Percentiles rank a stretch among this genome's conserved stretches.
Evolutionary conservation across 2,329 filamentous ascomycete genomes (phyloP).

Genomic region (Alternaria sp.): DNA sequence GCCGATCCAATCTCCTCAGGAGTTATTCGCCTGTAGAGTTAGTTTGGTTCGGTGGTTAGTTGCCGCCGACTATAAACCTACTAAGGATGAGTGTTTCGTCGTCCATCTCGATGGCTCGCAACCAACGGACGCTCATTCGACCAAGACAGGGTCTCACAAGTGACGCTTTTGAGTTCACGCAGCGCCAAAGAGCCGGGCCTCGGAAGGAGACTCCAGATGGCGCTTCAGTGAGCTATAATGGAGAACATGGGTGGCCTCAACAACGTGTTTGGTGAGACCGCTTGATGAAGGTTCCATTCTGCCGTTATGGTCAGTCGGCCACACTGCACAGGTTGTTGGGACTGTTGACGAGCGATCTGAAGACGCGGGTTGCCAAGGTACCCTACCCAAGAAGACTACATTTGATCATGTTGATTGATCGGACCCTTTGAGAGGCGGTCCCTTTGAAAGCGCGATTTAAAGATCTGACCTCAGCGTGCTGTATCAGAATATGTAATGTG

Average conservation of each 20-base stretch:
- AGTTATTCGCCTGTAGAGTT: conserved; percentile 13
- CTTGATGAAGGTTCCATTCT: conserved; percentile 14
- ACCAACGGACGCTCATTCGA: not conserved
- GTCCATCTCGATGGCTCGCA: conserved; percentile 10
- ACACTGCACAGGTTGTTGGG: conserved; percentile 11
- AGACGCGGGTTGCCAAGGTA: not conserved
- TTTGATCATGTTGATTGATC: conserved; percentile 5
- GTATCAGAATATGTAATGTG: conserved; percentile 25
- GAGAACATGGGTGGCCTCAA: conserved; percentile 18
- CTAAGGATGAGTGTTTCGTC: conserved; percentile 17
- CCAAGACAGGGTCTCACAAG: conserved; percentile 7
- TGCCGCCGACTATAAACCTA: conserved; percentile 18
- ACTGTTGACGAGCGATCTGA: not conserved
- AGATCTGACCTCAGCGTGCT: conserved; percentile 33
- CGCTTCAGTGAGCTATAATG: conserved; percentile 20
- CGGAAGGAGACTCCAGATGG: conserved; percentile 6
- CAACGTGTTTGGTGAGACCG: conserved; percentile 14
- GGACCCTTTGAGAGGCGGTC: conserved; percentile 3
- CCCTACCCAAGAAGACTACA: not conserved
- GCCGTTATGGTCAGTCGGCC: conserved; percentile 11
- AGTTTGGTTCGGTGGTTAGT: conserved; percentile 20
- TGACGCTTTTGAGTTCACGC: conserved; percentile 14
- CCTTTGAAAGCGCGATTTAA: conserved; percentile 24
- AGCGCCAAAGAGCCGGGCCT: conserved; percentile 15
- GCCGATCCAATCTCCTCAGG: conserved; percentile 15